Evolutionary conservation across 768 basidiomycete species (phyloP).

Genomic region (Strobilomyces confusus): DNA sequence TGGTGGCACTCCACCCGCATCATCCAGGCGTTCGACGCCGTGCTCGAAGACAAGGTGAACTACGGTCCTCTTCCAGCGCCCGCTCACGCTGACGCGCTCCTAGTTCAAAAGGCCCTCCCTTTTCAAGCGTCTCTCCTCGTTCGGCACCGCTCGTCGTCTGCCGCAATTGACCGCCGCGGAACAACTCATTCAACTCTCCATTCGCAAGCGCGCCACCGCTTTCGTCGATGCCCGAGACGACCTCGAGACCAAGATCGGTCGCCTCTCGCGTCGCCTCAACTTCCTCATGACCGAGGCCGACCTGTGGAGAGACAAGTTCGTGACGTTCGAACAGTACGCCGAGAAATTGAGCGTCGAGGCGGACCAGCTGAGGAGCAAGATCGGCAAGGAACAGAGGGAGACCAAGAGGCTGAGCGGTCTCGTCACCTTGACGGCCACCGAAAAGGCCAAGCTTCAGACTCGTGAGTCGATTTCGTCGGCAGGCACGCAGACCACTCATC

Average conservation of each 20-base stretch:
- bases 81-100: slow-evolving; percentile 2
- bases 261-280: slow-evolving; percentile 78
- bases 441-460: slow-evolving; percentile 72
- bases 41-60: slow-evolving; percentile 77
- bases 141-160: slow-evolving; percentile 64
- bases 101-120: slow-evolving; percentile 88
- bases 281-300: slow-evolving; percentile 91
- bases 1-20: slow-evolving; percentile 96
- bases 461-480: slow-evolving; percentile 46
- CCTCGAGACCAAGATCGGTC: slow-evolving; percentile 89
- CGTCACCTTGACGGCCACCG: slow-evolving; percentile 70
- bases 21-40: slow-evolving; percentile 84
- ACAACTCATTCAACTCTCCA: slow-evolving; percentile 80
- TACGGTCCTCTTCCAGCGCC: background rate
- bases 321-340: slow-evolving; percentile 91
- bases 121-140: slow-evolving; percentile 77
- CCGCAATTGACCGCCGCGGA: slow-evolving; percentile 77
- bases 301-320: slow-evolving; percentile 90
- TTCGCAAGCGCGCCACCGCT: slow-evolving; percentile 89
- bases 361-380: slow-evolving; percentile 77
- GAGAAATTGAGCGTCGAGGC: slow-evolving; percentile 88
- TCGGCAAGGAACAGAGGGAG: slow-evolving; percentile 88
- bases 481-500: slow-evolving; percentile 1
- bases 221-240: slow-evolving; percentile 94
- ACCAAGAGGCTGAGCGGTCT: slow-evolving; percentile 80